Evolutionary conservation across 805 yeast species (phyloP).

Genomic region (Middelhovenomyces tepae): DNA sequence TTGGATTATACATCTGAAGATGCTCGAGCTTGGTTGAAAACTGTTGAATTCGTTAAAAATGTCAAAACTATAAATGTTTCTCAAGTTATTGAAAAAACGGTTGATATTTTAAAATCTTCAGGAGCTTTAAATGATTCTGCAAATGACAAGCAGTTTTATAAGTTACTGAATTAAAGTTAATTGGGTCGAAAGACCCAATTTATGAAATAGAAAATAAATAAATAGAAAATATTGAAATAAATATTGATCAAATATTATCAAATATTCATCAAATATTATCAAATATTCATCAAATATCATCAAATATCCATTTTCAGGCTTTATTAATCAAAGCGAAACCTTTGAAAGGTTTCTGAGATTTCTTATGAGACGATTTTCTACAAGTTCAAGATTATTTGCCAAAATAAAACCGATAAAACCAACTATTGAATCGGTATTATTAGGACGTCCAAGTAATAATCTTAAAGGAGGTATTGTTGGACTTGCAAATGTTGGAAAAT

Average conservation of each 20-base stretch:
- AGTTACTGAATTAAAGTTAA: neutral
- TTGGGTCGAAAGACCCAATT: neutral
- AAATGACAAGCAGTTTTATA: constrained; percentile 8
- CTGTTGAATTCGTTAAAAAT: constrained; percentile 54
- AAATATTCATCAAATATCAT: too few species aligned
- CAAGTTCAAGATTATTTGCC: too few species aligned
- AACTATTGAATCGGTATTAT: constrained; percentile 30
- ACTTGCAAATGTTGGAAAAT: constrained; percentile 59
- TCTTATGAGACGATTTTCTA: too few species aligned
- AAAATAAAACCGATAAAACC: too few species aligned
- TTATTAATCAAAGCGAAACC: too few species aligned
- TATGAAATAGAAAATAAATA: neutral
- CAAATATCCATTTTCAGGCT: too few species aligned
- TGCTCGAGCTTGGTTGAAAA: constrained; percentile 72
- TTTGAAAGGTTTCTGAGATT: too few species aligned
- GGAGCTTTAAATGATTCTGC: constrained; percentile 38
- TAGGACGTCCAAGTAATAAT: constrained; percentile 62
- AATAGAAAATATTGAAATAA: neutral
- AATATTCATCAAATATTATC: neutral
- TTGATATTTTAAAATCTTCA: constrained; percentile 49
- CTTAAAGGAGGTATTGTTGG: constrained; percentile 49
- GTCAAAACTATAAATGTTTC: constrained; percentile 41
- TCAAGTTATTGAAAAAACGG: constrained; percentile 46
- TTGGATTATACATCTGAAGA: constrained; percentile 72
- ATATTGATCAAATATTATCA: neutral